Base-by-base conservation (phyloP, 2,329 filamentous ascomycete genomes). In the Tolypocladium amazonense region DNA sequence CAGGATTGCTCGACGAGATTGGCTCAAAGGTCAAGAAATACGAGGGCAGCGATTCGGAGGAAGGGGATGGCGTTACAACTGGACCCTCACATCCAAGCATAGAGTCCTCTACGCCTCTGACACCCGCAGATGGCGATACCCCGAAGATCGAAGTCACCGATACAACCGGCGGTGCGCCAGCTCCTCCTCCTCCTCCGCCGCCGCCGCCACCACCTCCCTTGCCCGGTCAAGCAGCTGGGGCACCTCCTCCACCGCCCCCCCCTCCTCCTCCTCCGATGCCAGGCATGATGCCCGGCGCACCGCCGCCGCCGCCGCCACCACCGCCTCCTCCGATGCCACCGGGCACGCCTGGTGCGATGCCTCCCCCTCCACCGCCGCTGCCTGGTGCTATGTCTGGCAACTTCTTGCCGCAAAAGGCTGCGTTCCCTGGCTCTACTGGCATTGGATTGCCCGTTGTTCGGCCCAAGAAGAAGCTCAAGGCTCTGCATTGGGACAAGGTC, bases 381-480 rank as follows among this genome's bases (percentile, higher is more conserved):
- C 87, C 88, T 62, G 87, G 86, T 54, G 81, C 85, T 58, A 85
- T 88, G 63, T 86, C 88, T 59, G 90, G 90, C 9, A 87, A 90
- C 63, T 97, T 89, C 76, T 76, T 96, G 63, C 81, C 86, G 56
- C 83, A 87, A 64, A 79, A 84, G 65, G 79, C 81, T 38, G 78
- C 79, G 60, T 82, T 83, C 62, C 75, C 78, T 25, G 70, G 81
- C 18, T 76, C 85, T 14, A 68, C 75, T 27, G 82, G 84, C 9
- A 79, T 90, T 65, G 85, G 88, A 52, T 76, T 96, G 67, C 88
- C 90, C 41, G 89, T 92, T 62, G 90, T 92, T 58, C 82, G 93
- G 67, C 92, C 94, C 27, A 97, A 97, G 84, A 97, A 96, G 86
- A 99, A 97, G 81, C 90, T 99, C 74, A 99, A 99, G 85, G 93